Conservation (phyloP, 805 yeast species). For the Zygoascus ofunaensis region DNA sequence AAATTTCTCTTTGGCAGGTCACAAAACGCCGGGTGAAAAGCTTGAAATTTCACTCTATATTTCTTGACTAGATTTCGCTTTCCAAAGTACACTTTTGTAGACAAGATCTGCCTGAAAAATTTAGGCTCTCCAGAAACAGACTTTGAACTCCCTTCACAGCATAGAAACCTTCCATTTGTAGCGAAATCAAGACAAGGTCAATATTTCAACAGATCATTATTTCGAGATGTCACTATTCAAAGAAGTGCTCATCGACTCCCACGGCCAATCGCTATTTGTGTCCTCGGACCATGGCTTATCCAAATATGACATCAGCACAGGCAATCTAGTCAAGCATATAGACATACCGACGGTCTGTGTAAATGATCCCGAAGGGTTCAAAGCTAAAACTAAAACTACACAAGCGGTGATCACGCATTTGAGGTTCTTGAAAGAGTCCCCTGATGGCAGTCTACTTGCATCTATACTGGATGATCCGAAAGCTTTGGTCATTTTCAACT, state of each 20-base stretch:
- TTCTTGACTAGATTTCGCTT: no score
- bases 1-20: no score
- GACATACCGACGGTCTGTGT: slow-evolving; percentile 1
- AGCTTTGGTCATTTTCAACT: slow-evolving; percentile 53
- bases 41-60: no score
- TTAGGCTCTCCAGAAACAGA: no score
- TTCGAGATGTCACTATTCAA: background rate
- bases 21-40: background rate
- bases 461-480: slow-evolving; percentile 80
- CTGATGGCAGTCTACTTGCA: slow-evolving; percentile 46
- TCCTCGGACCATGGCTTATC: slow-evolving; percentile 14
- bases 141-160: no score
- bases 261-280: slow-evolving; percentile 7
- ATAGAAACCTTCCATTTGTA: no score
- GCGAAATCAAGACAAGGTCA: no score
- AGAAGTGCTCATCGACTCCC: background rate
- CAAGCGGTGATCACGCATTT: slow-evolving; percentile 53
- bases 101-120: no score
- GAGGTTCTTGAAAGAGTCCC: slow-evolving; percentile 48
- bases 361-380: background rate
- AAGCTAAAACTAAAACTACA: slow-evolving; percentile 12
- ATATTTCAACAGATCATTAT: no score
- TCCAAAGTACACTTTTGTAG: no score
- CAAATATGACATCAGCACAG: slow-evolving; percentile 22
- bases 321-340: slow-evolving; percentile 6